Evolutionary conservation across 225 moss, liverwort and hornwort genomes (phyloP).

Genomic region (Marchantia polymorpha): DNA sequence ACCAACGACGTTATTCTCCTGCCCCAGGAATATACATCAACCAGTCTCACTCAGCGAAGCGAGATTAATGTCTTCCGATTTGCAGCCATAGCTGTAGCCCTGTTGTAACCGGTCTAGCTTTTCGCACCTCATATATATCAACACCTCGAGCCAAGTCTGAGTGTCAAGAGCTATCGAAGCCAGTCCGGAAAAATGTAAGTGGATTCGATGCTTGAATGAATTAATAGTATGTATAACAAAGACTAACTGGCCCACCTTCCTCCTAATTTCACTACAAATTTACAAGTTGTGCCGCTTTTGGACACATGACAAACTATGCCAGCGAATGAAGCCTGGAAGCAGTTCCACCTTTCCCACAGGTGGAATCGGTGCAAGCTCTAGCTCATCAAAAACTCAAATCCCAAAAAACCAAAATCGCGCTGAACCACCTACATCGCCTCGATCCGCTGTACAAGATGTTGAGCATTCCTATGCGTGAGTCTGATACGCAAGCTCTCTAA

Average conservation of each 20-base stretch:
- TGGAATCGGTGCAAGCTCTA: neutral
- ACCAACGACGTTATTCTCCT: neutral
- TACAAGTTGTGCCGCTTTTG: neutral
- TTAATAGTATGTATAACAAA: neutral
- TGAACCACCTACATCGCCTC: neutral
- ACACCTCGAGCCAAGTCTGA: too few relatives aligned
- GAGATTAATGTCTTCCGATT: neutral
- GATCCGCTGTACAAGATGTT: slow-evolving; percentile 1
- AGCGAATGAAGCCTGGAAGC: neutral
- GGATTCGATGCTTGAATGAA: too few relatives aligned
- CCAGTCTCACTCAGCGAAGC: neutral
- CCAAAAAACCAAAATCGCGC: neutral
- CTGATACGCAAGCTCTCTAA: neutral
- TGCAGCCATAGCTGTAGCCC: neutral
- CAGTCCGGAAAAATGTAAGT: neutral
- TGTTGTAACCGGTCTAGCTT: neutral
- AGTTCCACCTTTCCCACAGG: neutral
- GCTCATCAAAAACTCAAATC: neutral
- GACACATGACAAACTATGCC: neutral
- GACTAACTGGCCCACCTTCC: neutral
- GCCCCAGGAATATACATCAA: neutral
- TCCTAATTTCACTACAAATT: neutral
- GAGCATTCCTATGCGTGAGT: neutral
- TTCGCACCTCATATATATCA: too few relatives aligned
- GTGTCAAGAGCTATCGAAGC: neutral